Percentiles rank a stretch among this genome's conserved stretches.
phyloP scores from a whole-genome alignment of 257 asterid genomes.

The Scutellaria baicalensis region DNA sequence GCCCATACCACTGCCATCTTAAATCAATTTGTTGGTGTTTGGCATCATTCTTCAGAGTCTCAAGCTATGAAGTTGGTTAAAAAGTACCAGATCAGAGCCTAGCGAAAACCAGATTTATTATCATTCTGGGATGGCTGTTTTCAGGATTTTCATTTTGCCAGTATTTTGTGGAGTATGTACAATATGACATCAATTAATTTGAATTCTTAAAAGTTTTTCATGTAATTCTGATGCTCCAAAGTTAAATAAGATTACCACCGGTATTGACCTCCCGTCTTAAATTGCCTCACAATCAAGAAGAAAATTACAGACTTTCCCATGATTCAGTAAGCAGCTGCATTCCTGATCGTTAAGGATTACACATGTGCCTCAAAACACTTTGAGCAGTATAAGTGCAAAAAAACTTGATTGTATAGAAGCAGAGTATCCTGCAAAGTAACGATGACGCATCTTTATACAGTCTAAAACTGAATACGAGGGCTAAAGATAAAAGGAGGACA shows the following conservation, averaged over 20 bases:
- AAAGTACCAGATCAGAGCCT: slow-evolving; percentile 18
- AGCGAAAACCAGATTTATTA: slow-evolving; percentile 26
- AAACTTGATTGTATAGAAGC: slow-evolving; percentile 14
- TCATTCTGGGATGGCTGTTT: slow-evolving; percentile 31
- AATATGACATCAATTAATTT: not conserved
- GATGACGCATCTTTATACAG: slow-evolving; percentile 25
- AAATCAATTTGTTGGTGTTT: not conserved
- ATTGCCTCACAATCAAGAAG: not conserved
- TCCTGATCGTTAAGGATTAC: not conserved
- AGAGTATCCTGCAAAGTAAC: slow-evolving; percentile 2
- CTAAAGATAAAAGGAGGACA: not conserved
- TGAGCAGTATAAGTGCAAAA: not conserved
- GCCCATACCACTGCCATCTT: not conserved
- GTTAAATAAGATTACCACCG: no score
- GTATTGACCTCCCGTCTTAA: no score
- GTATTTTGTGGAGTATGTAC: slow-evolving; percentile 14
- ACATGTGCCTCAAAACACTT: not conserved
- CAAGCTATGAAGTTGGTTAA: not conserved
- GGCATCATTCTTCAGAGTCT: slow-evolving; percentile 9
- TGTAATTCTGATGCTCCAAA: not conserved
- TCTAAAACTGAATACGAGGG: slow-evolving; percentile 17
- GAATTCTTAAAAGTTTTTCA: not conserved
- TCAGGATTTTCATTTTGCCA: slow-evolving; percentile 5
- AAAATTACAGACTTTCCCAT: not conserved
- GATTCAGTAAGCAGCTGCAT: not conserved